Evolutionary conservation across 192 early-diverging fungal genomes (phyloP).

Genomic region (Dispira simplex): DNA sequence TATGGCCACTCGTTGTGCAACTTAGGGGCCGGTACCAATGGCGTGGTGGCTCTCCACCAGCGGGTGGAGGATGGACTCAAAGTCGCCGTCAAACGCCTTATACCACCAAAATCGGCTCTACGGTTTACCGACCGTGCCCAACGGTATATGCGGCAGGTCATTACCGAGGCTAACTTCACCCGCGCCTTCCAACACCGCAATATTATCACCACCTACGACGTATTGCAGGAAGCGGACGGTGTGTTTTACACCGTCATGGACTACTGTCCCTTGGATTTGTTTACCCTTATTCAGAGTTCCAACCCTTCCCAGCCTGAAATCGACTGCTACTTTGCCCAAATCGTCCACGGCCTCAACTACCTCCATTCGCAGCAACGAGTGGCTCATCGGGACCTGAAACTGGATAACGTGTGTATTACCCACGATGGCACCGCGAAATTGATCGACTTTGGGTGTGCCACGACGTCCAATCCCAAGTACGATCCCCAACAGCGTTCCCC

Average conservation of each 20-base stretch:
- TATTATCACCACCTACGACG: conserved; percentile 5
- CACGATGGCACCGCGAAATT: not conserved
- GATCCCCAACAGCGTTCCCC: conserved; percentile 7
- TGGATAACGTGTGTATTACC: conserved; percentile 7
- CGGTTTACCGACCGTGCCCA: conserved; percentile 4
- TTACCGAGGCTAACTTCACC: conserved; percentile 3
- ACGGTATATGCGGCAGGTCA: conserved; percentile 16
- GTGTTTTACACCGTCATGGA: conserved; percentile 10
- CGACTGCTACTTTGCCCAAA: conserved; percentile 19
- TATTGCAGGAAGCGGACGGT: not conserved
- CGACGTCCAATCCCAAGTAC: conserved; percentile 8
- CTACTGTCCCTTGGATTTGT: conserved; percentile 10
- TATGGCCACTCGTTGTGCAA: conserved; percentile 29
- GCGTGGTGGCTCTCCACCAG: conserved; percentile 13
- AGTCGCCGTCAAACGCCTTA: conserved; percentile 9
- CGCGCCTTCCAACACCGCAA: conserved; percentile 7
- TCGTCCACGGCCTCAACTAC: conserved; percentile 46
- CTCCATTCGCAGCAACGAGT: conserved; percentile 38
- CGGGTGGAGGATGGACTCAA: not conserved
- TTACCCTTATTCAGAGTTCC: not conserved
- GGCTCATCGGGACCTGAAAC: conserved; percentile 11
- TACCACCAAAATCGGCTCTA: not conserved
- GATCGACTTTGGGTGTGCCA: conserved; percentile 11
- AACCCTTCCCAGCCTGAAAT: not conserved
- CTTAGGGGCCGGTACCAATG: conserved; percentile 19